Evolutionary conservation across 805 yeast species (phyloP).

Genomic region (Lipomyces yamadae): DNA sequence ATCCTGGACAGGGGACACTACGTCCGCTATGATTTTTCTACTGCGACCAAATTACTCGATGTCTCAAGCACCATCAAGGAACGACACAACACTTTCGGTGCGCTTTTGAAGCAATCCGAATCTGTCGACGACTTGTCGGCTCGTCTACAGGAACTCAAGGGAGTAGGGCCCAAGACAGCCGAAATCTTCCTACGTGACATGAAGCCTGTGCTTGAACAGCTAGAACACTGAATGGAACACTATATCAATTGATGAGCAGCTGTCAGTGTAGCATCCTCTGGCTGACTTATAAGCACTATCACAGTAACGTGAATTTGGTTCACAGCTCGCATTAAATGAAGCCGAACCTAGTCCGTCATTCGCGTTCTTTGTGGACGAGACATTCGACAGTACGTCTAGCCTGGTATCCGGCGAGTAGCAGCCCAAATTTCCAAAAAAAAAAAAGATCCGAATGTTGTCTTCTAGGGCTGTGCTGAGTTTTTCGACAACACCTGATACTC

Average conservation of each 20-base stretch:
- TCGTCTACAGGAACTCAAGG: slow-evolving; percentile 4
- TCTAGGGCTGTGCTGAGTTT: too few relatives aligned
- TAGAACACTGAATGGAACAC: background rate
- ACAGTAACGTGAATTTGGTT: too few relatives aligned
- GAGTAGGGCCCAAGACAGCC: slow-evolving; percentile 8
- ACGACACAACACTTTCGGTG: background rate
- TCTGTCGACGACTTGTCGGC: background rate
- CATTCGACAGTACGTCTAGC: too few relatives aligned
- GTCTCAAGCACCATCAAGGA: slow-evolving; percentile 8
- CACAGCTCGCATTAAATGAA: too few relatives aligned
- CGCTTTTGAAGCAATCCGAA: background rate
- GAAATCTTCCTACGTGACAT: slow-evolving; percentile 8
- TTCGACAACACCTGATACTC: too few relatives aligned
- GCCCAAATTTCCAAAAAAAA: too few relatives aligned
- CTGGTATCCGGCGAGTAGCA: too few relatives aligned
- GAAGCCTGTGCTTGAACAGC: background rate
- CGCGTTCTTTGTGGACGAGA: too few relatives aligned
- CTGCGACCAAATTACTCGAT: slow-evolving; percentile 2
- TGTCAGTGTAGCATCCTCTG: background rate
- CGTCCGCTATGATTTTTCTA: slow-evolving; percentile 4
- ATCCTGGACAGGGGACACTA: slow-evolving; percentile 5
- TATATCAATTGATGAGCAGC: background rate
- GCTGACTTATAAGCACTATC: too few relatives aligned
- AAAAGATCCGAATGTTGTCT: too few relatives aligned
- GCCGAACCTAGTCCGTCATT: too few relatives aligned